Conservation (phyloP, 352 stramenopile species). For the Pythium dissotocum region DNA sequence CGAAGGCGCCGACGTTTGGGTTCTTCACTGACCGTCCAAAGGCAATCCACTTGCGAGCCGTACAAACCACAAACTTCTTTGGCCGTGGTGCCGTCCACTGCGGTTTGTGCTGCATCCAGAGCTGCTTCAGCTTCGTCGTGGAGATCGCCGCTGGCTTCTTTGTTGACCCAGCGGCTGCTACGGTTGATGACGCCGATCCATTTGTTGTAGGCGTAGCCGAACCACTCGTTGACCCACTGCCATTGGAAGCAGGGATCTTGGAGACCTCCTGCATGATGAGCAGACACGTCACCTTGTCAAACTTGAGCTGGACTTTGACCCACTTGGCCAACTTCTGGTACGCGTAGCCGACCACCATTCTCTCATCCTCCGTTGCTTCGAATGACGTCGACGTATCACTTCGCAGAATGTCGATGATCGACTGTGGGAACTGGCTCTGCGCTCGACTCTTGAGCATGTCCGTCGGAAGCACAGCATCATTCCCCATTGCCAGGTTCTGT, state of each 20-base stretch:
- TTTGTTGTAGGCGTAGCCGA: not conserved
- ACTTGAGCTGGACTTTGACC: slow-evolving; percentile 68
- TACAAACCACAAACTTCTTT: slow-evolving; percentile 72
- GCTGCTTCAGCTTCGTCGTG: slow-evolving; percentile 59
- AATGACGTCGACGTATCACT: slow-evolving; percentile 60
- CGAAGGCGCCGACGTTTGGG: slow-evolving; percentile 59
- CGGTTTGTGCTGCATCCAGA: slow-evolving; percentile 58
- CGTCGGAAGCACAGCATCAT: slow-evolving; percentile 57
- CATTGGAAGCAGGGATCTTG: slow-evolving; percentile 7
- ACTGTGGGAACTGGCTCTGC: slow-evolving; percentile 71
- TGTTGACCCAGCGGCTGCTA: slow-evolving; percentile 3
- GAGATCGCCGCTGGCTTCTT: slow-evolving; percentile 34
- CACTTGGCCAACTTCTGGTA: slow-evolving; percentile 81
- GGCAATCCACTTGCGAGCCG: slow-evolving; percentile 73
- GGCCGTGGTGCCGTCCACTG: slow-evolving; percentile 51
- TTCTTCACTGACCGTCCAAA: slow-evolving; percentile 76
- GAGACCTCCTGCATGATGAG: slow-evolving; percentile 39
- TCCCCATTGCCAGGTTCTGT: slow-evolving; percentile 56
- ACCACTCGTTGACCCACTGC: not conserved
- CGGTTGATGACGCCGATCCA: not conserved
- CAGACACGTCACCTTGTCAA: slow-evolving; percentile 64
- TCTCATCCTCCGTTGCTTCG: slow-evolving; percentile 53
- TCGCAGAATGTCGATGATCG: slow-evolving; percentile 71
- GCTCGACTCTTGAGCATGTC: slow-evolving; percentile 73
- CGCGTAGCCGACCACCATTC: slow-evolving; percentile 53